phyloP scores from a whole-genome alignment of 2,329 filamentous ascomycete species.

The Calonectria multiphialidica region DNA sequence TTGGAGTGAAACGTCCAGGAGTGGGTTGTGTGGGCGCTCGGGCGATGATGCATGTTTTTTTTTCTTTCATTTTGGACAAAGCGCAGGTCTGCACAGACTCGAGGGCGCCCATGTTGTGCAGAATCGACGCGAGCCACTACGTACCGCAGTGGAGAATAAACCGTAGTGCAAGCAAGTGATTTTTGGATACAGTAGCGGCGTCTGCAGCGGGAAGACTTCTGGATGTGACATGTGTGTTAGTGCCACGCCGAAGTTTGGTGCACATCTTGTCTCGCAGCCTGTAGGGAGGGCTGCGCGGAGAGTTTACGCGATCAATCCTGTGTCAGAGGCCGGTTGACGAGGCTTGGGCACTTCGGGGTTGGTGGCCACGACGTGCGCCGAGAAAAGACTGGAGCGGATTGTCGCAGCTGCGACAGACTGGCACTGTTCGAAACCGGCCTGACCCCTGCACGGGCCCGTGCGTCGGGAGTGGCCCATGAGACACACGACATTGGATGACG shows the following conservation, averaged over 20 bases:
- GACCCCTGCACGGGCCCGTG: background rate
- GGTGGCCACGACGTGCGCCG: background rate
- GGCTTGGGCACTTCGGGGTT: background rate
- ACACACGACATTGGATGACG: conserved; percentile 2
- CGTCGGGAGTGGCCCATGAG: background rate
- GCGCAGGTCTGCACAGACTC: conserved; percentile 4
- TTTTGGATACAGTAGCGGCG: background rate
- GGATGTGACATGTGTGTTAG: background rate
- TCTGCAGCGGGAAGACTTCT: background rate
- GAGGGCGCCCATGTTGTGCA: background rate
- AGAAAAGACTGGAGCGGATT: background rate
- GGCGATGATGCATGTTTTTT: background rate
- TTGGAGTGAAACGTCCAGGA: background rate
- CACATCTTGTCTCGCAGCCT: background rate
- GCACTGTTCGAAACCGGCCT: background rate
- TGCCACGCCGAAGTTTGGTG: background rate
- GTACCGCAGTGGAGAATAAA: background rate
- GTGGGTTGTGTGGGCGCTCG: background rate
- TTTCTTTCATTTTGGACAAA: conserved; percentile 1
- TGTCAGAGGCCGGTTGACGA: conserved; percentile 10
- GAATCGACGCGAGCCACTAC: background rate
- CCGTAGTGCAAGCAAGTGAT: background rate
- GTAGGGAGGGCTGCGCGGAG: background rate
- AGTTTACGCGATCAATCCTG: background rate
- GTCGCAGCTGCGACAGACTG: background rate